phyloP scores from a whole-genome alignment of 495 filamentous ascomycete species.

The Aspergillus sclerotiicarbonarius region DNA sequence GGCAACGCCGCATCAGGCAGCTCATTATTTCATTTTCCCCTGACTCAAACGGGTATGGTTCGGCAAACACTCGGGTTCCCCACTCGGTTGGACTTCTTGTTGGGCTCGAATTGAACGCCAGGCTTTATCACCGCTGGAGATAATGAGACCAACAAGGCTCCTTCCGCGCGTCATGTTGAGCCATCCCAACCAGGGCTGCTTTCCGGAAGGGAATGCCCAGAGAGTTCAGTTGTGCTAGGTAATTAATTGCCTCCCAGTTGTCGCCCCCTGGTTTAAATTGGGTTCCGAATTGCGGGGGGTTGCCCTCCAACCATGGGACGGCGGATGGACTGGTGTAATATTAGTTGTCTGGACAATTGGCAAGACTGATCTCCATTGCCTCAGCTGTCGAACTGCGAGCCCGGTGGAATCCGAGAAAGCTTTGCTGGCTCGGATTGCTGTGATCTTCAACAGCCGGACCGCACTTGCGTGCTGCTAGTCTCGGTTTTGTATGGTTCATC shows the following conservation, averaged over 20 bases:
- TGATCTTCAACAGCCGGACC: slow-evolving; percentile 7
- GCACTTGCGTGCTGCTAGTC: not conserved
- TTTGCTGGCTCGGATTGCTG: slow-evolving; percentile 8
- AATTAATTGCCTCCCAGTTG: not conserved
- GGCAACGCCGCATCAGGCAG: not conserved
- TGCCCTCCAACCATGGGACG: not conserved
- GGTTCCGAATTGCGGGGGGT: not conserved
- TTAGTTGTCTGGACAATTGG: slow-evolving; percentile 4
- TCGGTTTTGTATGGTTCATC: not conserved
- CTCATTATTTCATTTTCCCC: not conserved
- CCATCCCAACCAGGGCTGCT: no score
- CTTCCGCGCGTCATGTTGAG: no score
- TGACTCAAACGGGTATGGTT: not conserved
- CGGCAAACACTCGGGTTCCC: not conserved
- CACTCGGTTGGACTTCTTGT: not conserved
- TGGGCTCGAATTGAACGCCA: not conserved
- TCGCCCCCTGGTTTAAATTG: not conserved
- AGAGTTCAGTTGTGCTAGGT: no score
- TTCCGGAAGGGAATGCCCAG: no score
- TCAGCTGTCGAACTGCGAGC: not conserved
- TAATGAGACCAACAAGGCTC: no score
- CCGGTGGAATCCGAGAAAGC: slow-evolving; percentile 3
- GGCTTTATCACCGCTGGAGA: no score
- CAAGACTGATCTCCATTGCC: slow-evolving; percentile 2
- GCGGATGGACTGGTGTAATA: not conserved